These are phyloP conservation scores for Salisapilia sapeloensis DNA, from an alignment of 352 stramenopile species.

Conservation along the genomic window DNA sequence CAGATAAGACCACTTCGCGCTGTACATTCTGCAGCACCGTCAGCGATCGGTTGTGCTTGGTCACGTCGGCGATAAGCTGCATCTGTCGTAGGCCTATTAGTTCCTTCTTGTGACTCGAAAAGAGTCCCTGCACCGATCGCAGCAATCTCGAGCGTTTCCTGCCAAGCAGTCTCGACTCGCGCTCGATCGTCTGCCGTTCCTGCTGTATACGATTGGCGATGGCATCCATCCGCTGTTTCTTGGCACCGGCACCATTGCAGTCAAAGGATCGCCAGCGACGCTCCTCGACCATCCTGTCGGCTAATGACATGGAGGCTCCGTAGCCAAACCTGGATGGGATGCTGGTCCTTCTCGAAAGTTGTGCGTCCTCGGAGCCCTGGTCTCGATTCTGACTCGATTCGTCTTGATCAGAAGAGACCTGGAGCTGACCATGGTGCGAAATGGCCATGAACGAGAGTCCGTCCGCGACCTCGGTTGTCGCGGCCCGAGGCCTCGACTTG, in stretches of 20 bases:
- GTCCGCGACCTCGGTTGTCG: too few species aligned
- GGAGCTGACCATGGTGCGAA: too few species aligned
- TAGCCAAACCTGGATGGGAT: constrained; percentile 44
- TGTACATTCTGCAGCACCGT: constrained; percentile 17
- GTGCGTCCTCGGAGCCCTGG: too few species aligned
- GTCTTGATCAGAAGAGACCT: too few species aligned
- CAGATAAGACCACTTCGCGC: too few species aligned
- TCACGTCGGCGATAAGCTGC: constrained; percentile 49
- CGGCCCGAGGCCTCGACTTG: too few species aligned
- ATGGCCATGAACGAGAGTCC: too few species aligned
- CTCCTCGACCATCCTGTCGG: constrained; percentile 10
- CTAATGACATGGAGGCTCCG: constrained; percentile 1
- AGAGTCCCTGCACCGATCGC: constrained; percentile 20
- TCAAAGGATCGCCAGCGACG: constrained; percentile 52
- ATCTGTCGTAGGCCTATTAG: constrained; percentile 47
- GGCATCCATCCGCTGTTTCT: constrained; percentile 11
- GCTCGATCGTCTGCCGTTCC: constrained; percentile 21
- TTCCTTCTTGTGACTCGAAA: constrained; percentile 27
- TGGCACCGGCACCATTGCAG: constrained; percentile 7
- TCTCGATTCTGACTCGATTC: too few species aligned
- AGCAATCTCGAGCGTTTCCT: constrained; percentile 20
- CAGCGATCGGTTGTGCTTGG: constrained; percentile 40
- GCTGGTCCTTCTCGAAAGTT: too few species aligned
- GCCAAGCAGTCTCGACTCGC: constrained; percentile 16
- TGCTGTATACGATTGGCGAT: constrained; percentile 33